Base-by-base conservation (phyloP, 371 early-diverging fungal species). In the Smittium mucronatum region DNA sequence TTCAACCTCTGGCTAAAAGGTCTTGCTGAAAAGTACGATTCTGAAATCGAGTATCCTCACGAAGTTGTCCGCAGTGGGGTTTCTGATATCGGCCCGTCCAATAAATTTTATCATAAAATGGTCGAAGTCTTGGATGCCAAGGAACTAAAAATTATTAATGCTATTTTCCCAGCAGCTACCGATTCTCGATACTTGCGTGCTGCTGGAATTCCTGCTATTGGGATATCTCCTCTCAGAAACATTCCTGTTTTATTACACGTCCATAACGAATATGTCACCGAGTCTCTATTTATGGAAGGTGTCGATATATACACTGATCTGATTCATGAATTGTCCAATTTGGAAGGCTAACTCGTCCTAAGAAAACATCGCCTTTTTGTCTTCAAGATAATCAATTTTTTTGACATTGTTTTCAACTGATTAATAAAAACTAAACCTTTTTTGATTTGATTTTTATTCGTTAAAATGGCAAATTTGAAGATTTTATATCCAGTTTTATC, bases 81-180 rank as follows among this genome's bases (percentile, higher is more conserved):
- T 32, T 85, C 87, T 2, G 66, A 81, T 1, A 78, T 83, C 58
- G 76, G 78, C 64, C 74, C 80, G 8, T 72, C 75, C 58, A 86
- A 88, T 77, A 73, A 79, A 67, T 90, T 87, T 86, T 67, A 57
- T 35, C 2, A 8, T 2, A 29, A 35, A 33, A 28, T 67, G 35
- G 16, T 5, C 47, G 75, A 73, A 8, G 82, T 84, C 25, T 78
- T 81, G 58, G 75, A 75, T 32, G 76, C 76, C 8, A 76, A 57
- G 67, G 72, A 68, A 35, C 36, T 72, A 31, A 35, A 78, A 2
- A 73, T 87, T n/a, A 81, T 81, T 36, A 80, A 81, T 32, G 89
- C 86, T 72, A 86, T 90, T 72, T 91, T 90, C 80, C 89, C 89
- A 17, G 91, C 87, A 16, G 89, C 87, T 33, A 89, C 88, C 15